phyloP scores from a whole-genome alignment of 2,329 filamentous ascomycete species.

The Metarhizium album region DNA sequence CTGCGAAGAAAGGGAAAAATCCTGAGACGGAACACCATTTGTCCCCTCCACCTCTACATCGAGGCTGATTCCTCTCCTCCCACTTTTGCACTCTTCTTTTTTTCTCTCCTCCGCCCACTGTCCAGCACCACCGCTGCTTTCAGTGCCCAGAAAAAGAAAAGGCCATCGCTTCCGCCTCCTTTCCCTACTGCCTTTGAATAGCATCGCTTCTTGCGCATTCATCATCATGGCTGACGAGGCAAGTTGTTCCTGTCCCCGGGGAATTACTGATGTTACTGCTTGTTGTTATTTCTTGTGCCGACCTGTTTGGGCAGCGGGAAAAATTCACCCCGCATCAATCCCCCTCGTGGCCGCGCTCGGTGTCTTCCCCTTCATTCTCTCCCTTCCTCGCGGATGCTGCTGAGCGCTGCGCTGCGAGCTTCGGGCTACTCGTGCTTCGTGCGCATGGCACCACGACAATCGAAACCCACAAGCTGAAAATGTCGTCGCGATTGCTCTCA shows the following conservation, averaged over 20 bases:
- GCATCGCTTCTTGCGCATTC: conserved; percentile 27
- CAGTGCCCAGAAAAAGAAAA: conserved; percentile 5
- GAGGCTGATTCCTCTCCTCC: conserved; percentile 11
- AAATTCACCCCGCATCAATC: conserved; percentile 37
- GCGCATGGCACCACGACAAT: conserved; percentile 20
- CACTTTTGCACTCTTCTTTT: conserved; percentile 17
- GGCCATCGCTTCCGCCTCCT: conserved; percentile 14
- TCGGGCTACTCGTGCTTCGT: neutral
- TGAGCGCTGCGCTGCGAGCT: neutral
- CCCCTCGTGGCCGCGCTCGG: conserved; percentile 14
- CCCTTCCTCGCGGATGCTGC: neutral
- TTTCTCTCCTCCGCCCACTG: conserved; percentile 11
- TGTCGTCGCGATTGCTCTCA: neutral
- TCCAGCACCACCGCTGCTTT: conserved; percentile 12
- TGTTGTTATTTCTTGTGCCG: conserved; percentile 15
- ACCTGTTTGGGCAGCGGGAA: conserved; percentile 15
- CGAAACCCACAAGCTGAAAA: conserved; percentile 9
- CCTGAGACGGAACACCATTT: conserved; percentile 17
- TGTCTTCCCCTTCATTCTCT: neutral
- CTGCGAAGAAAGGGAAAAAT: conserved; percentile 24
- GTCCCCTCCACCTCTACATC: conserved; percentile 17
- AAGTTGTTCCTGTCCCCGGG: conserved; percentile 21
- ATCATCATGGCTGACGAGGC: conserved; percentile 51
- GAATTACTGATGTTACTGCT: conserved; percentile 8
- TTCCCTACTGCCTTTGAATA: conserved; percentile 17